A percentile compares a stretch with the other conserved stretches of the same genome.
These are phyloP conservation scores for Termitomyces sp. DNA, from an alignment of 768 basidiomycete species.

Conservation along the genomic window DNA sequence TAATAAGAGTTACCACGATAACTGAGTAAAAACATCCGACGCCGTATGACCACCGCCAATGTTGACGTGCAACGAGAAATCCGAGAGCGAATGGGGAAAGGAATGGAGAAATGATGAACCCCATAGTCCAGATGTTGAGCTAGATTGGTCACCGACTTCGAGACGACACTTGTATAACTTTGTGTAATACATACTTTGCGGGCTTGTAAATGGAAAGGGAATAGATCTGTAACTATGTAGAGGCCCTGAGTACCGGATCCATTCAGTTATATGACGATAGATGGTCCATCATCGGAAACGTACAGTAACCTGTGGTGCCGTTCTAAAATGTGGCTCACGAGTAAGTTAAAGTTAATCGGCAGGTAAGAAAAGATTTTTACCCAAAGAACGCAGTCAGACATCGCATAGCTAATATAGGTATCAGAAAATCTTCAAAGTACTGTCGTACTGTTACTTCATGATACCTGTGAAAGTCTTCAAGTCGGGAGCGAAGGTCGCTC, in stretches of 20 bases:
- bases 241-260: slow-evolving; percentile 31
- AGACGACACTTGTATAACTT: not conserved
- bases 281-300: not conserved
- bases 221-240: slow-evolving; percentile 51
- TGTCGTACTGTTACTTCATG: not conserved
- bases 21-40: slow-evolving; percentile 58
- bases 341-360: not conserved
- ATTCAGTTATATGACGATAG: not conserved
- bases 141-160: slow-evolving; percentile 18
- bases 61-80: slow-evolving; percentile 58
- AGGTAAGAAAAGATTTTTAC: slow-evolving; percentile 5
- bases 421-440: not conserved
- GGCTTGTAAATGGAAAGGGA: slow-evolving; percentile 58
- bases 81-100: slow-evolving; percentile 65
- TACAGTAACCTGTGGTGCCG: slow-evolving; percentile 52
- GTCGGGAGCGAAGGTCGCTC: slow-evolving; percentile 49
- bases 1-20: slow-evolving; percentile 53
- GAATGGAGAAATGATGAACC: slow-evolving; percentile 65
- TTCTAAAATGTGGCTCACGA: slow-evolving; percentile 18
- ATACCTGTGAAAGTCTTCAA: slow-evolving; percentile 40
- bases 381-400: slow-evolving; percentile 33
- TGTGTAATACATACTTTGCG: slow-evolving; percentile 35
- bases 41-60: slow-evolving; percentile 67
- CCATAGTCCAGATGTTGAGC: slow-evolving; percentile 74
- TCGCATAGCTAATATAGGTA: slow-evolving; percentile 23